Evolutionary conservation across 176 grass and related monocot species (phyloP).

Genomic region (Zizania latifolia): DNA sequence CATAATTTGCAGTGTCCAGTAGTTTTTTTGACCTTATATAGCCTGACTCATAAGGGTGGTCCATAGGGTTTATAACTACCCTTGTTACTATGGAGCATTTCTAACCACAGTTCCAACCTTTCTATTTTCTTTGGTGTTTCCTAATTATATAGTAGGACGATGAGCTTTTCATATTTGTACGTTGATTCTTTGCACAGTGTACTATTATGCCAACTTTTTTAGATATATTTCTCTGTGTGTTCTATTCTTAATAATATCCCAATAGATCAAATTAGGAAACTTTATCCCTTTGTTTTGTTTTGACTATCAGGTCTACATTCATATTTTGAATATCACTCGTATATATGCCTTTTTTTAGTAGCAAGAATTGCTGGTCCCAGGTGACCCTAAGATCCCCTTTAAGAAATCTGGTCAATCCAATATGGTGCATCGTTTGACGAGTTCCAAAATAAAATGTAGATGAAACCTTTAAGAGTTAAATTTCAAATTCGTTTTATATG

Average conservation of each 20-base stretch:
- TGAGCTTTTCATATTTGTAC: slow-evolving; percentile 17
- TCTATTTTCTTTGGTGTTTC: neutral
- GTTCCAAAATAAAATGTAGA: neutral
- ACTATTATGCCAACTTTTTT: neutral
- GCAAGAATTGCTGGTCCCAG: neutral
- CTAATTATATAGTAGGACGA: slow-evolving; percentile 24
- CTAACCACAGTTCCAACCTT: neutral
- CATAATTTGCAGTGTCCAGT: slow-evolving; percentile 19
- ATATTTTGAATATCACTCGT: neutral
- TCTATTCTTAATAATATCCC: slow-evolving; percentile 14
- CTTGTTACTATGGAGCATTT: neutral
- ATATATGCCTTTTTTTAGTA: neutral
- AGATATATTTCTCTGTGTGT: neutral
- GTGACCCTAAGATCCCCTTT: neutral
- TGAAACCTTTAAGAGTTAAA: too few species aligned
- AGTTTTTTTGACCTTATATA: slow-evolving; percentile 4
- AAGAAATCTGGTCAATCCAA: neutral
- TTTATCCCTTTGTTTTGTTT: neutral
- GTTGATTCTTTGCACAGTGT: neutral
- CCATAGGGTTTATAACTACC: neutral
- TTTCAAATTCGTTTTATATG: neutral
- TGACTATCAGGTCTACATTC: neutral
- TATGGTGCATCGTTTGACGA: neutral
- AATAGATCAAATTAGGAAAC: neutral
- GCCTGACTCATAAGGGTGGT: neutral